Conservation (phyloP, 139 green algal genomes). For the Mesotaenium endlicherianum region DNA sequence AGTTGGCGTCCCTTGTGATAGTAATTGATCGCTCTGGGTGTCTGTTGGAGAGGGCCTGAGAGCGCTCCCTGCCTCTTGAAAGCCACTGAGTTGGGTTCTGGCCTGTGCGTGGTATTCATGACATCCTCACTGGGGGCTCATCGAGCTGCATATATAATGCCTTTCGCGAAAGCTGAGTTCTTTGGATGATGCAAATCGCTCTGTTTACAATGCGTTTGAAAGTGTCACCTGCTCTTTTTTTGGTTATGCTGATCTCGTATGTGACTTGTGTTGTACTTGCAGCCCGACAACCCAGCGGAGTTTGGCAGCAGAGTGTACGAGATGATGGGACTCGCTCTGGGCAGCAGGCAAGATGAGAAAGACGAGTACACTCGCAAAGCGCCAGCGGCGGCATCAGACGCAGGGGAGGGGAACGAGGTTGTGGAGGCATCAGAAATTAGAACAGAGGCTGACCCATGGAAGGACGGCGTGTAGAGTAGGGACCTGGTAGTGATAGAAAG, state of each 20-base stretch:
- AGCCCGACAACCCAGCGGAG: conserved; percentile 48
- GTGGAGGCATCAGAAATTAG: conserved; percentile 33
- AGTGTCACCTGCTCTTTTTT: conserved; percentile 10
- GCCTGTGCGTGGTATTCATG: too few relatives aligned
- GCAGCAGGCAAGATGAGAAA: neutral
- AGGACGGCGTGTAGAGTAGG: too few relatives aligned
- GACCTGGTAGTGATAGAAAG: too few relatives aligned
- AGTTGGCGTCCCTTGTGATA: too few relatives aligned
- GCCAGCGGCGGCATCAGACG: neutral
- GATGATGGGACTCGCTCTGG: conserved; percentile 40
- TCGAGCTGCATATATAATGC: neutral
- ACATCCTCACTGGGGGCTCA: neutral
- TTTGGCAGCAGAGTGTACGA: conserved; percentile 45
- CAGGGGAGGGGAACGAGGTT: neutral
- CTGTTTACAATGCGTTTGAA: conserved; percentile 5
- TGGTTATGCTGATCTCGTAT: conserved; percentile 19
- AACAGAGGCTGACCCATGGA: conserved; percentile 34
- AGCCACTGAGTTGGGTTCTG: too few relatives aligned
- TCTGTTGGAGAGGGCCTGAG: too few relatives aligned
- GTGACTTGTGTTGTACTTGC: neutral
- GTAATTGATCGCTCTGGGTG: too few relatives aligned
- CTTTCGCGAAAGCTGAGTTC: neutral
- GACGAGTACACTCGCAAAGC: neutral
- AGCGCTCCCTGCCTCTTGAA: too few relatives aligned
- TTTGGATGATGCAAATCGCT: neutral